A percentile compares a stretch with the other conserved stretches of the same genome.
These are phyloP conservation scores for Talaromyces borbonicus DNA, from an alignment of 495 filamentous ascomycete species.

Conservation along the genomic window DNA sequence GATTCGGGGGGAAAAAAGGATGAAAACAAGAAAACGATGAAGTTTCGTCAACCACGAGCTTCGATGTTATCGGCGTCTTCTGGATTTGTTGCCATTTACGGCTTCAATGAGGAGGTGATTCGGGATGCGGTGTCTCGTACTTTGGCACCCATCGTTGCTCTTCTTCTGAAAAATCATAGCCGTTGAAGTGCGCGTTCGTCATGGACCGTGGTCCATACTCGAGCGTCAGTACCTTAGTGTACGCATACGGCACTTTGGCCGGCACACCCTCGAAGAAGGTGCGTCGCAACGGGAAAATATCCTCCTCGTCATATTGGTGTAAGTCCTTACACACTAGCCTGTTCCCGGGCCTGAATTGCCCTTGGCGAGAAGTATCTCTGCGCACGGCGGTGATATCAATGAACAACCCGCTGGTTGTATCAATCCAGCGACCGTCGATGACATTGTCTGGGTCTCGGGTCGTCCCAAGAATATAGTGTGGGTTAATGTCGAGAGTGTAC, in stretches of 20 bases:
- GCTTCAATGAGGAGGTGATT: not conserved
- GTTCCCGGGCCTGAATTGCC: conserved; percentile 22
- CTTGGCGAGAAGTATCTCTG: conserved; percentile 28
- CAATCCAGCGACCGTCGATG: conserved; percentile 55
- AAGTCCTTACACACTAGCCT: conserved; percentile 48
- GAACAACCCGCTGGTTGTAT: conserved; percentile 49
- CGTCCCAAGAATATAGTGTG: conserved; percentile 40
- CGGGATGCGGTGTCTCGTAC: not conserved
- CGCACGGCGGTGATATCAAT: conserved; percentile 54
- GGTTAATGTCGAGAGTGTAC: conserved; percentile 52
- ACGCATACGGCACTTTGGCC: conserved; percentile 68
- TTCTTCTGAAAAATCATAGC: conserved; percentile 32
- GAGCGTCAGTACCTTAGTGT: conserved; percentile 57
- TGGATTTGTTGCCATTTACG: too few relatives aligned
- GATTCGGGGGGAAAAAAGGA: too few relatives aligned
- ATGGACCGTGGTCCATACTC: conserved; percentile 67
- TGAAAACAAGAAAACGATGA: too few relatives aligned
- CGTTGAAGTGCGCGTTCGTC: conserved; percentile 51
- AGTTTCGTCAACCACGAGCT: too few relatives aligned
- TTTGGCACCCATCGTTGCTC: conserved; percentile 2
- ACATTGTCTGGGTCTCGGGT: conserved; percentile 40
- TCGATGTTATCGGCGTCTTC: too few relatives aligned
- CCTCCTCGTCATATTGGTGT: conserved; percentile 45
- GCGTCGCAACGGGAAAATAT: conserved; percentile 72
- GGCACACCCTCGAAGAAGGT: conserved; percentile 68